Base-by-base conservation (phyloP, 1,284 basidiomycete genomes). In the Hemileia vastatrix region DNA sequence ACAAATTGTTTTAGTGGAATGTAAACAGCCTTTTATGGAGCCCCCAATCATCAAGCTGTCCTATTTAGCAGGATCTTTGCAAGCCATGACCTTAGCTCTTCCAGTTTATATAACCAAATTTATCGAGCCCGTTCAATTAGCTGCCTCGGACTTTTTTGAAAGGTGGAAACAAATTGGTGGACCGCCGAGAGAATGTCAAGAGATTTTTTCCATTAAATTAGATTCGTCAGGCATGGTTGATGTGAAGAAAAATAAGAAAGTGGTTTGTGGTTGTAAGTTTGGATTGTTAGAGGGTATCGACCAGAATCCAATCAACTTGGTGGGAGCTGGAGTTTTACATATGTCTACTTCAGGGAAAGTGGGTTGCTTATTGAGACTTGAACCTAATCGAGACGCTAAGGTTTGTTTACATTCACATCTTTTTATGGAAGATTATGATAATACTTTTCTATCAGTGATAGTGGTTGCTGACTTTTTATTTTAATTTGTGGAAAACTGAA, bases 161-260 rank as follows among this genome's bases (percentile, higher is more conserved):
- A 82, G 95, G 58, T 99, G 95, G 95, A 91, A 91, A 77, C 80
- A 96, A 71, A 96, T 98, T 63, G 94, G 94, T 18, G 92, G 91
- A 1, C 82, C 93, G 27, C 91, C 92, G 23, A 82, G 92, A 60
- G 95, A 99, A 78, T 83, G 87, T 18, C 95, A 98, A 76, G 78
- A 79, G 65, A 83, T 98, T 65, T 95, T 96, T 77, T 83, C 86
- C 0, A 86, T 97, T 68, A 78, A 79, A 48, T 78, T 95, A 27
- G 83, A 83, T 43, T 79, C 78, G 6, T 76, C 78, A 2, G 24
- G 54, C 1, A 15, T 58, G 47, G 78, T 96, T 52, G 89, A 97
- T 73, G 75, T 85, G 13, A 78, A 77, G 8, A 85, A 83, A 73
- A 83, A 95, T 71, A 80, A 82, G 40, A 83, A 87, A 71, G 81